Evolutionary conservation across 495 filamentous ascomycete species (phyloP).

Genomic region (Daldinia grandis): DNA sequence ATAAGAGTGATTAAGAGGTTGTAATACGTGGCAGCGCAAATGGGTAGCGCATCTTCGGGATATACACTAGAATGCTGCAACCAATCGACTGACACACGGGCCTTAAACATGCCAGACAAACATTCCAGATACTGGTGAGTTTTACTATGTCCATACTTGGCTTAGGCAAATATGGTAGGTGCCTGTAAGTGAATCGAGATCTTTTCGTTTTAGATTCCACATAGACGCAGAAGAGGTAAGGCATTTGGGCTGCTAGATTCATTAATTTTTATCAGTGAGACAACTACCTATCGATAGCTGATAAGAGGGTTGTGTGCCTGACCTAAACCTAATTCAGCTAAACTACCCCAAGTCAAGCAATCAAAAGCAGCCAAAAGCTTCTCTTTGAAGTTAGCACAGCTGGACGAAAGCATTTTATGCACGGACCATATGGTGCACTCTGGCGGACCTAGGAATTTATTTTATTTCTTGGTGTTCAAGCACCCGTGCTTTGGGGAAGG

Average conservation of each 20-base stretch:
- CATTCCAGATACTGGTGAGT: neutral
- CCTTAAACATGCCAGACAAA: neutral
- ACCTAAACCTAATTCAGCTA: conserved; percentile 1
- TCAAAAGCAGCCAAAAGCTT: neutral
- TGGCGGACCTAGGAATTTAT: neutral
- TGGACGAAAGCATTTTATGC: neutral
- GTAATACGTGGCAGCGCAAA: conserved; percentile 38
- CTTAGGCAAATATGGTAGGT: neutral
- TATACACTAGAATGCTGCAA: neutral
- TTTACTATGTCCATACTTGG: neutral
- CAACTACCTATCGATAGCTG: neutral
- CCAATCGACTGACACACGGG: conserved; percentile 14
- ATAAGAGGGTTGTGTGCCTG: conserved; percentile 7
- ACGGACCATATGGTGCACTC: neutral
- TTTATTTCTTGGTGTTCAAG: conserved; percentile 2
- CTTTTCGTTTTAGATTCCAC: neutral
- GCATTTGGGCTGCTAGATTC: neutral
- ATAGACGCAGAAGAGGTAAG: too few relatives aligned
- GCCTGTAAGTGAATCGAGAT: neutral
- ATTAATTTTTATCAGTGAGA: neutral
- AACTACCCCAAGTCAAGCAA: neutral
- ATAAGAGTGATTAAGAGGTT: conserved; percentile 10
- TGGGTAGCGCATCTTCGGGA: conserved; percentile 24
- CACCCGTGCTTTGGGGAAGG: neutral
- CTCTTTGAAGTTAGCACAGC: conserved; percentile 18